Conservation (phyloP, 345 rosid genomes). For the Mercurialis annua region DNA sequence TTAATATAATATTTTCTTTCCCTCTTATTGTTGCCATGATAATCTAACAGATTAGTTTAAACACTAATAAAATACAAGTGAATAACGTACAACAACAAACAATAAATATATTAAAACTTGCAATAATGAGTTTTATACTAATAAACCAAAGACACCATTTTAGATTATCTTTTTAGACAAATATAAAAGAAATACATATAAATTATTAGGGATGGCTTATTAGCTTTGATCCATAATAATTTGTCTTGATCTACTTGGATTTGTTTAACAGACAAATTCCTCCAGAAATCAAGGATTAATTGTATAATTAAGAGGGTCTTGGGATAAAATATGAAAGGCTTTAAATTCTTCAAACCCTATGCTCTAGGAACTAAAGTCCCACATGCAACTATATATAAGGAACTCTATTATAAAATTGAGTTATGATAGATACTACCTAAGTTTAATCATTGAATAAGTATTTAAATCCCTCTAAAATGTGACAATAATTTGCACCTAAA, state of each 20-base stretch:
- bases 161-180: constrained; percentile 20
- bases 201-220: constrained; percentile 14
- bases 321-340: constrained; percentile 14
- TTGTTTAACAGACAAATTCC: constrained; percentile 24
- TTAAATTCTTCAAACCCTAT: constrained; percentile 8
- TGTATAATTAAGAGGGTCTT: constrained; percentile 13
- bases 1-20: neutral
- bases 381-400: constrained; percentile 9
- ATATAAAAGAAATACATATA: neutral
- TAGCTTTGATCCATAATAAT: constrained; percentile 12
- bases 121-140: constrained; percentile 10
- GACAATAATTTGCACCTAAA: no score
- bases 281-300: constrained; percentile 21
- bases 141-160: constrained; percentile 2
- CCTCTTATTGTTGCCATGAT: neutral
- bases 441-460: neutral
- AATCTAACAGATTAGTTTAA: constrained; percentile 16
- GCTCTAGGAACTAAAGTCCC: constrained; percentile 20
- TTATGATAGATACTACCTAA: neutral
- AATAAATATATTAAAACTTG: neutral
- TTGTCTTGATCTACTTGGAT: constrained; percentile 31
- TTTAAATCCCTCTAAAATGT: neutral
- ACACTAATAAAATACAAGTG: constrained; percentile 8
- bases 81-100: neutral
- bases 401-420: constrained; percentile 2